Conservation (phyloP, 2,329 filamentous ascomycete genomes). For the Talaromyces pinophilus region DNA sequence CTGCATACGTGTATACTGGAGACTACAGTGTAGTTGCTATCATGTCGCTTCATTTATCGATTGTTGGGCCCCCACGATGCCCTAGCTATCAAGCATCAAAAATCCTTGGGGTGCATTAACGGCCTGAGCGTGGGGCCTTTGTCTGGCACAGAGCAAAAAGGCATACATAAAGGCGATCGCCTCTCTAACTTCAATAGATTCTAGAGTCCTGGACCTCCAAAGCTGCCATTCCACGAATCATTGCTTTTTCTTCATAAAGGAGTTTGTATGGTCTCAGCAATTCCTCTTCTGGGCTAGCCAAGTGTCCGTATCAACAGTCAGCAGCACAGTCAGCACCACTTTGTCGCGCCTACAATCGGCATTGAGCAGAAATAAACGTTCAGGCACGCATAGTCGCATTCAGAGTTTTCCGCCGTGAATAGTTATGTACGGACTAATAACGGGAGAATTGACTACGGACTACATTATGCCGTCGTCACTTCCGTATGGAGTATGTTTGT, state of each 20-base stretch:
- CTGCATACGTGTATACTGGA: neutral
- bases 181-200: neutral
- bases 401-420: neutral
- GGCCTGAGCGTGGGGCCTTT: neutral
- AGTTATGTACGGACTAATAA: neutral
- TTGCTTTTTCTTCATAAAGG: neutral
- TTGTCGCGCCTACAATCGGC: neutral
- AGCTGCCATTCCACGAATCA: neutral
- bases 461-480: neutral
- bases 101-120: neutral
- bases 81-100: neutral
- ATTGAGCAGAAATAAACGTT: neutral
- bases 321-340: neutral
- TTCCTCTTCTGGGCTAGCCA: conserved; percentile 2
- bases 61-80: neutral
- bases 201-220: neutral
- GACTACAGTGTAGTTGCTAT: neutral
- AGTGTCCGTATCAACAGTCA: neutral
- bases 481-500: neutral
- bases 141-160: neutral
- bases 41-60: neutral
- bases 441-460: neutral
- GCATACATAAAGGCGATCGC: neutral
- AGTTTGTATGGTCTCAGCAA: conserved; percentile 3
- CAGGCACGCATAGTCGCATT: neutral